These are phyloP conservation scores for Cicer chorassanicum DNA, from an alignment of 306 rosid species.

Conservation along the genomic window DNA sequence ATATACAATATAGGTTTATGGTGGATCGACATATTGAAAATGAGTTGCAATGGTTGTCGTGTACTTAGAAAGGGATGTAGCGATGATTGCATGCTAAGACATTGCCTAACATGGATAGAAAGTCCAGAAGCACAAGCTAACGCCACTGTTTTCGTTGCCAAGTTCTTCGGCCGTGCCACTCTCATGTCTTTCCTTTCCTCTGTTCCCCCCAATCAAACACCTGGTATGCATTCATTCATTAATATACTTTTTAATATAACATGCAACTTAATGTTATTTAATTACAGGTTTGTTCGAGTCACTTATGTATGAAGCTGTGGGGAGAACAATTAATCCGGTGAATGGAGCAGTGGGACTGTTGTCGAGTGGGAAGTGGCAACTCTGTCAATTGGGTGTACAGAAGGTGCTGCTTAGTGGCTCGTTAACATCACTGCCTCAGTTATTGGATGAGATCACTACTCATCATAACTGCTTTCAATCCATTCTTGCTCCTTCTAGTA, in stretches of 20 bases:
- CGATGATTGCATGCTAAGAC: constrained; percentile 64
- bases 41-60: constrained; percentile 88
- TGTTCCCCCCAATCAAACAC: constrained; percentile 58
- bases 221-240: constrained; percentile 46
- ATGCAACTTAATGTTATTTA: too few species aligned
- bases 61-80: constrained; percentile 77
- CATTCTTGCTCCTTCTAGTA: too few species aligned
- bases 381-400: constrained; percentile 75
- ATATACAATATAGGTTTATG: too few species aligned
- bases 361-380: constrained; percentile 76
- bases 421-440: constrained; percentile 46
- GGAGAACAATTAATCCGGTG: constrained; percentile 81
- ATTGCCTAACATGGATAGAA: constrained; percentile 61
- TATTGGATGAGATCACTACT: constrained; percentile 7
- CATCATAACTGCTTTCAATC: background rate
- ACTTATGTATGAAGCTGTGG: constrained; percentile 80
- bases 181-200: constrained; percentile 73
- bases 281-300: constrained; percentile 77
- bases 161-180: constrained; percentile 79
- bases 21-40: constrained; percentile 2
- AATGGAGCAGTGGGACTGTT: constrained; percentile 82
- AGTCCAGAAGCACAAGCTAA: constrained; percentile 61
- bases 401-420: constrained; percentile 55
- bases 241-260: too few species aligned
- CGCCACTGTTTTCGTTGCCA: constrained; percentile 79